phyloP scores from a whole-genome alignment of 352 stramenopile genomes.

The Aphanomyces cochlioides region DNA sequence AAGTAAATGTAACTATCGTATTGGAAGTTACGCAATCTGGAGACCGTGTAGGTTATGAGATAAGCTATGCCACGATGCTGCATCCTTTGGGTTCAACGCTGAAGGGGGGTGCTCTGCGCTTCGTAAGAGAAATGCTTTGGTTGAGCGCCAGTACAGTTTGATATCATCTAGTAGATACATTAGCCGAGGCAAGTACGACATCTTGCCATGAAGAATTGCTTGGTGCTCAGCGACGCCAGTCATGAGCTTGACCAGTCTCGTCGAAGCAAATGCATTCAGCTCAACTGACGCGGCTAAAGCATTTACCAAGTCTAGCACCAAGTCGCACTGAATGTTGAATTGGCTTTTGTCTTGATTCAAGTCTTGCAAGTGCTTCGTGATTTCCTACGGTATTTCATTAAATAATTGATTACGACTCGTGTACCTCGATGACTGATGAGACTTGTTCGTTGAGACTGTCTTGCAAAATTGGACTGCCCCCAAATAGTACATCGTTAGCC shows the following conservation, averaged over 20 bases:
- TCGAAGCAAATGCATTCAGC: neutral
- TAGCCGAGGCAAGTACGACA: neutral
- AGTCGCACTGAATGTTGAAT: conserved; percentile 39
- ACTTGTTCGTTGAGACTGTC: conserved; percentile 50
- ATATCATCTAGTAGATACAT: conserved; percentile 8
- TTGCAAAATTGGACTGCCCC: conserved; percentile 50
- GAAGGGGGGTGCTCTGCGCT: neutral
- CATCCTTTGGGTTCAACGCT: neutral
- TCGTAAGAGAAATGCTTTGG: conserved; percentile 1
- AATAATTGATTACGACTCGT: neutral
- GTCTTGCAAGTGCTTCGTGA: neutral
- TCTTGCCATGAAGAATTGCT: conserved; percentile 9
- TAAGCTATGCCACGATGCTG: neutral
- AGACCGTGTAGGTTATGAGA: neutral
- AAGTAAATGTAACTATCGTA: conserved; percentile 1
- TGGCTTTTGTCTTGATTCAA: neutral
- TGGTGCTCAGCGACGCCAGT: conserved; percentile 16
- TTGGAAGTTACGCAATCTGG: conserved; percentile 4
- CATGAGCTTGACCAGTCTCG: conserved; percentile 20
- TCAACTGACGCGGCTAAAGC: conserved; percentile 41
- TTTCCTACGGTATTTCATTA: neutral
- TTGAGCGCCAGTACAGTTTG: conserved; percentile 11
- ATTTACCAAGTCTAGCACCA: conserved; percentile 69
- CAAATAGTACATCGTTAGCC: conserved; percentile 85
- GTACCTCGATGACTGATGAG: conserved; percentile 48